Conservation (phyloP, 257 asterid genomes). For the Buddleja alternifolia region DNA sequence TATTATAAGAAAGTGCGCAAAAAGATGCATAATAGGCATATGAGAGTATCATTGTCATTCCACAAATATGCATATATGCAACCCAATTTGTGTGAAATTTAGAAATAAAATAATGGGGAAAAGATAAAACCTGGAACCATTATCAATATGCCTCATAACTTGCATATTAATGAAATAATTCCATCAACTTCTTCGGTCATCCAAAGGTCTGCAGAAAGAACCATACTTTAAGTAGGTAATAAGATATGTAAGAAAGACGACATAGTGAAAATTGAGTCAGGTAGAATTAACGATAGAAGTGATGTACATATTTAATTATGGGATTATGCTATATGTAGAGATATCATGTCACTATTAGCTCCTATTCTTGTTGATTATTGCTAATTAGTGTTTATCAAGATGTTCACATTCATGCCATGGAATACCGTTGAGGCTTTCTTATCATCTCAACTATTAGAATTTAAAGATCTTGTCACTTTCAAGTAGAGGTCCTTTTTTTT, state of each 20-base stretch:
- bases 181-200: slow-evolving; percentile 51
- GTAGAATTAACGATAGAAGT: slow-evolving; percentile 7
- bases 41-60: no score
- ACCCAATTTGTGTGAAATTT: no score
- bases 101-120: background rate
- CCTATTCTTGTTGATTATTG: no score
- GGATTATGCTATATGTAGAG: slow-evolving; percentile 7
- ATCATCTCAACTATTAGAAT: slow-evolving; percentile 19
- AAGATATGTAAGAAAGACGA: slow-evolving; percentile 2
- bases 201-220: slow-evolving; percentile 48
- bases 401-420: background rate
- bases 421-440: slow-evolving; percentile 11
- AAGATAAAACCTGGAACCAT: slow-evolving; percentile 68
- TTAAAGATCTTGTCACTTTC: slow-evolving; percentile 14
- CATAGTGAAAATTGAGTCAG: background rate
- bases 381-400: background rate
- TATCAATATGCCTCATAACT: slow-evolving; percentile 70
- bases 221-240: slow-evolving; percentile 22
- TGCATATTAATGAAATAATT: no score
- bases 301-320: slow-evolving; percentile 14
- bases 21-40: no score
- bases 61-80: no score
- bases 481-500: background rate
- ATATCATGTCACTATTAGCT: slow-evolving; percentile 9
- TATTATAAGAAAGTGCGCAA: no score